phyloP scores from a whole-genome alignment of 148 eudicot species.

The Dianthus caryophyllus region DNA sequence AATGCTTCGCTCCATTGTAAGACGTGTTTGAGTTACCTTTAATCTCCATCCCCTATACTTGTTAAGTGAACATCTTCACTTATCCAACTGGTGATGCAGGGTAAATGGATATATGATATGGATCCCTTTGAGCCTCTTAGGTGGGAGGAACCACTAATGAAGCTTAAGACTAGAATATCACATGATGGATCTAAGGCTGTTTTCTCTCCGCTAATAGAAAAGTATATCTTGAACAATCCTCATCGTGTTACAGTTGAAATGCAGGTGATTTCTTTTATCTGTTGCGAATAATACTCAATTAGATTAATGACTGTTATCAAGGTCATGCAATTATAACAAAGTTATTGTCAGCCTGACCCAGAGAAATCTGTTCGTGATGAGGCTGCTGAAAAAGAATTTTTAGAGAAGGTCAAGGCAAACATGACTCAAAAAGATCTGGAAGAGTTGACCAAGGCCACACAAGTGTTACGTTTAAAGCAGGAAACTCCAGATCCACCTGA shows the following conservation, averaged over 20 bases:
- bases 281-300: not conserved
- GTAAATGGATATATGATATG: constrained; percentile 96
- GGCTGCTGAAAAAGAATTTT: constrained; percentile 65
- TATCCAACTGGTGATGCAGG: constrained; percentile 37
- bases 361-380: constrained; percentile 92
- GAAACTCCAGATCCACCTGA: constrained; percentile 99
- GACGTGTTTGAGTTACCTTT: constrained; percentile 12
- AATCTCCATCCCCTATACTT: not conserved
- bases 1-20: constrained; percentile 93
- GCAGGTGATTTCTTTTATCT: constrained; percentile 50
- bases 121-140: constrained; percentile 93
- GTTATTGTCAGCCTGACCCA: constrained; percentile 75
- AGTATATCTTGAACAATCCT: constrained; percentile 75
- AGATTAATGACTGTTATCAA: not conserved
- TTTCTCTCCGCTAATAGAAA: constrained; percentile 81
- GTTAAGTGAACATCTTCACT: not conserved
- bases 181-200: constrained; percentile 90
- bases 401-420: constrained; percentile 75
- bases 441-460: constrained; percentile 85
- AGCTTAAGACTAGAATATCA: constrained; percentile 82
- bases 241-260: constrained; percentile 92
- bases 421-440: constrained; percentile 95
- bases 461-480: constrained; percentile 80
- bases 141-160: constrained; percentile 78
- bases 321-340: not conserved